Evolutionary conservation across 805 yeast genomes (phyloP), one percentile per base, ranked within the genome.

Genomic region (Cyberlindnera saturnus): DNA sequence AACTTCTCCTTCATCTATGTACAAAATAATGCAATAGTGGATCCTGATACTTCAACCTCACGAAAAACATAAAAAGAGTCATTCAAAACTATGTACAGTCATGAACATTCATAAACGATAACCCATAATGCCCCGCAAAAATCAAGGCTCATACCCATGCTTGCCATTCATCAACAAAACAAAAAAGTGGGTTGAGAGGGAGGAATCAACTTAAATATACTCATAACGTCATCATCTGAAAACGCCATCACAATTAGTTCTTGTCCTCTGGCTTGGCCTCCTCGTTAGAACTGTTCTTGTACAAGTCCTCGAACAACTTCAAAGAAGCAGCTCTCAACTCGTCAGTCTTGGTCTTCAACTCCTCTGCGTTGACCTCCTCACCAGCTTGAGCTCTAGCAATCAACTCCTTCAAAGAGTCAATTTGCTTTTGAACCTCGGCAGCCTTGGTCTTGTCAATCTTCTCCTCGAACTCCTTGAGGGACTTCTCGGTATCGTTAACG

Each of bases 401-500:
- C 43, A 81, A 63, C 71, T 83, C 89, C 75, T 82, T 82, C 67
- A 82, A 70, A 49, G 77, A 70, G 49, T 75, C 64, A 41, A 57
- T 57, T 52, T 53, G 59, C 50, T 57, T 57, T 46, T 48, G 51
- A 44, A 77, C 77, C 62, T 66, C 69, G 52, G 68, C 79, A 52
- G 75, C 77, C 62, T 76, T 79, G 44, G 52, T 42, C 63, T 75
- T 74, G 64, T 77, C 80, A 41, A 77, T 61, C 64, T 72, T 79
- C 51, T 81, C 88, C 51, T 68, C 77, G 69, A 84, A 88, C 70
- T 84, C 93, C 52, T 70, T 69, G 49, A 88, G 65, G n/a, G 95
- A 86, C 67, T 81, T 77, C 66, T 87, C 96, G 43, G 95, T 86
- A 68, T 88, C 96, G 59, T 85, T 79, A 42, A 82, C 78, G 66